A percentile compares a stretch with the other conserved stretches of the same genome.
These are phyloP conservation scores for Tillandsia leiboldiana DNA, from an alignment of 176 grass and related monocot genomes.

Conservation along the genomic window DNA sequence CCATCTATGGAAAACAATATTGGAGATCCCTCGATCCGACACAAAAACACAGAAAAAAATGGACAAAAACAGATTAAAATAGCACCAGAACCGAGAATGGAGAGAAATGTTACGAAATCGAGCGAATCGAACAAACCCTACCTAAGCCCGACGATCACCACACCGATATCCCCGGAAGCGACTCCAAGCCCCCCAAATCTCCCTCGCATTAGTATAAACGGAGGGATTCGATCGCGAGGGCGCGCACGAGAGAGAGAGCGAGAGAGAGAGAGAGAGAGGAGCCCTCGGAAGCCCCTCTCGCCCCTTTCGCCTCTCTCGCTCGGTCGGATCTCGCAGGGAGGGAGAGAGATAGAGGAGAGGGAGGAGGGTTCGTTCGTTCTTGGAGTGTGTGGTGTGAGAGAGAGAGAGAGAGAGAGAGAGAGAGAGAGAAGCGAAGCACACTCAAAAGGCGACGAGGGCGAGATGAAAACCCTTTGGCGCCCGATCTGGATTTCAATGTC, in stretches of 20 bases:
- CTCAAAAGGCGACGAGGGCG: neutral
- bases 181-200: neutral
- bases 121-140: neutral
- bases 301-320: neutral
- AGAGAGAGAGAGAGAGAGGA: neutral
- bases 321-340: too few relatives aligned
- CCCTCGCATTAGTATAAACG: neutral
- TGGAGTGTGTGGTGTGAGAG: neutral
- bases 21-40: too few relatives aligned
- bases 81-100: neutral
- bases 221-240: neutral
- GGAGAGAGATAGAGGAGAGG: too few relatives aligned
- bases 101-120: neutral
- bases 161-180: neutral
- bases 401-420: neutral
- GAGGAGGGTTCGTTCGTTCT: too few relatives aligned
- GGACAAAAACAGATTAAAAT: neutral
- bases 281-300: neutral
- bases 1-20: neutral
- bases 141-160: neutral
- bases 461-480: neutral
- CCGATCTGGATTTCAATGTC: constrained; percentile 2
- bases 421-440: neutral
- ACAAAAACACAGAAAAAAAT: neutral
- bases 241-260: neutral